Evolutionary conservation across 2,329 filamentous ascomycete genomes (phyloP).

Genomic region (Lasiodiplodia gonubiensis): DNA sequence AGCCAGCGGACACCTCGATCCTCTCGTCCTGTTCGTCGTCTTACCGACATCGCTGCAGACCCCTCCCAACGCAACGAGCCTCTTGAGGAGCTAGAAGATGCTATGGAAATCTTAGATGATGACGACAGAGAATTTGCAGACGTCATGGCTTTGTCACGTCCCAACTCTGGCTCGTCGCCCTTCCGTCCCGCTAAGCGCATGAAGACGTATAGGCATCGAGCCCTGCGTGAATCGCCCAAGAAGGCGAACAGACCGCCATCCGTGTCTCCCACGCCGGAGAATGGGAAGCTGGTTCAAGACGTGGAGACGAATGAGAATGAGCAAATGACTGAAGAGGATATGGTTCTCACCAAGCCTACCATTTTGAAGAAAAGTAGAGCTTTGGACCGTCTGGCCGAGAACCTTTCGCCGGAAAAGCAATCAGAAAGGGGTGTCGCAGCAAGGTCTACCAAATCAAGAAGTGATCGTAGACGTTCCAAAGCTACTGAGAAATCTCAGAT

Average conservation of each 20-base stretch:
- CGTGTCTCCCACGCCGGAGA: slow-evolving; percentile 16
- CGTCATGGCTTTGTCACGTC: slow-evolving; percentile 27
- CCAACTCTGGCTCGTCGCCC: slow-evolving; percentile 15
- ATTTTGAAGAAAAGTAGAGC: slow-evolving; percentile 34
- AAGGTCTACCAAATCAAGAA: not conserved
- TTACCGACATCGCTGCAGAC: slow-evolving; percentile 45
- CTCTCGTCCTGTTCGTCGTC: slow-evolving; percentile 34
- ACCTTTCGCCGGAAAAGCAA: slow-evolving; percentile 30
- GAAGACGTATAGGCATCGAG: slow-evolving; percentile 22
- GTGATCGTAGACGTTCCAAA: not conserved
- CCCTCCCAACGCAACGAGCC: slow-evolving; percentile 36
- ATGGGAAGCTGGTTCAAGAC: slow-evolving; percentile 29
- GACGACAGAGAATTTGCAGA: slow-evolving; percentile 32
- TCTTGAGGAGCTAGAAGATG: slow-evolving; percentile 11
- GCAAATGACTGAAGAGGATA: not conserved
- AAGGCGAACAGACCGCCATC: slow-evolving; percentile 18
- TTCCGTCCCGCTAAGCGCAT: slow-evolving; percentile 25
- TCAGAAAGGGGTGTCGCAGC: slow-evolving; percentile 34
- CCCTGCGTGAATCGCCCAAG: slow-evolving; percentile 15
- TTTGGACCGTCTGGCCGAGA: slow-evolving; percentile 31
- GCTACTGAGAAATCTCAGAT: slow-evolving; percentile 14
- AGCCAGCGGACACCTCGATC: slow-evolving; percentile 25
- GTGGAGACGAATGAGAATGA: slow-evolving; percentile 5
- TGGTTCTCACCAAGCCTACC: slow-evolving; percentile 32
- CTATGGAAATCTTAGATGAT: slow-evolving; percentile 35